A percentile compares a stretch with the other conserved stretches of the same genome.
Evolutionary conservation across 352 stramenopile species (phyloP).

Genomic region (Phytopythium boreale): DNA sequence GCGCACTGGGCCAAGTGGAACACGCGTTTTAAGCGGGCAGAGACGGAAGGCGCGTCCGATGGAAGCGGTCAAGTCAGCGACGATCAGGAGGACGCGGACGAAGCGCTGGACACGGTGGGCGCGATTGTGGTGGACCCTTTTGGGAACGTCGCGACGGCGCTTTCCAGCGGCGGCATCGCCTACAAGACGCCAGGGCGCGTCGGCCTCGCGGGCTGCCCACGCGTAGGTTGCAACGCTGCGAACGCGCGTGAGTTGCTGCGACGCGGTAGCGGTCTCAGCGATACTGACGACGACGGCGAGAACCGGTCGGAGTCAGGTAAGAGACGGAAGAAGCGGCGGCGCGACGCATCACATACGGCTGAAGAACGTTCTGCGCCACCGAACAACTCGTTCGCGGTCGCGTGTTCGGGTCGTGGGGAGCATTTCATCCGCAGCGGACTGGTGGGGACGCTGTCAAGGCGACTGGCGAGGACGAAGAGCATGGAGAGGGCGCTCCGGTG

Average conservation of each 20-base stretch:
- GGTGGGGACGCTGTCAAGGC: slow-evolving; percentile 22
- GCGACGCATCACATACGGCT: neutral
- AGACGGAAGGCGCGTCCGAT: neutral
- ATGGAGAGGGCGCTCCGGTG: slow-evolving; percentile 27
- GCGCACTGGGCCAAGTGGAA: slow-evolving; percentile 52
- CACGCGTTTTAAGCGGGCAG: slow-evolving; percentile 16
- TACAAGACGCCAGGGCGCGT: slow-evolving; percentile 66
- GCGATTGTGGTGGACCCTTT: slow-evolving; percentile 52
- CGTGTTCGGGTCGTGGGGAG: slow-evolving; percentile 62
- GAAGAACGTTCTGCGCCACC: neutral
- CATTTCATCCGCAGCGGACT: slow-evolving; percentile 60
- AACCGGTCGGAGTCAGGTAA: neutral
- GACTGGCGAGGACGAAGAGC: slow-evolving; percentile 21
- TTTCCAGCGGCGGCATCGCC: slow-evolving; percentile 66
- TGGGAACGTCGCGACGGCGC: slow-evolving; percentile 50
- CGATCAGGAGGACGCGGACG: slow-evolving; percentile 7
- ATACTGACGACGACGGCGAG: slow-evolving; percentile 12
- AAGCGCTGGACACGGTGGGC: slow-evolving; percentile 56
- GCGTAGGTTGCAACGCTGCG: slow-evolving; percentile 49
- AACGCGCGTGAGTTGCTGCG: slow-evolving; percentile 16
- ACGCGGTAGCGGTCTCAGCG: neutral
- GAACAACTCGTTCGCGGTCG: slow-evolving; percentile 45
- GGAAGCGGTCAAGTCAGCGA: neutral
- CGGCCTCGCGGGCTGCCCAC: slow-evolving; percentile 61
- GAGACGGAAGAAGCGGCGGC: neutral